A percentile compares a stretch with the other conserved stretches of the same genome.
Conservation (phyloP, 2,329 filamentous ascomycete species). For the Ustilaginoidea virens region DNA sequence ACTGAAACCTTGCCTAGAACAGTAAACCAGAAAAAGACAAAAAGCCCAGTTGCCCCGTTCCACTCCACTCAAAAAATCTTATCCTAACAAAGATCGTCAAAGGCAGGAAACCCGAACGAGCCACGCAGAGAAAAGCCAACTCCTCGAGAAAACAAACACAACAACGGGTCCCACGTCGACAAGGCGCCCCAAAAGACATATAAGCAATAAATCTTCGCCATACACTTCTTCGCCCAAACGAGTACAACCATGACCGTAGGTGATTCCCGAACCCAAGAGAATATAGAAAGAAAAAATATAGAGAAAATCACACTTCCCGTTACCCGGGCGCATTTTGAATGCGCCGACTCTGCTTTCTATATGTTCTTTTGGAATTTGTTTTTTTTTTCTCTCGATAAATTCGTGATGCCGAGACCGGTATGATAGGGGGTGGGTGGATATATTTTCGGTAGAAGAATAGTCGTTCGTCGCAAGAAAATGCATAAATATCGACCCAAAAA, state of each 20-base stretch:
- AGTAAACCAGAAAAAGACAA: neutral
- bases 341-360: constrained; percentile 25
- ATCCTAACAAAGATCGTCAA: neutral
- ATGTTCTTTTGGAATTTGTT: constrained; percentile 28
- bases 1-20: neutral
- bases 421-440: constrained; percentile 7
- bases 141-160: constrained; percentile 9
- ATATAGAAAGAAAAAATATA: neutral
- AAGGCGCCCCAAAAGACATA: constrained; percentile 12
- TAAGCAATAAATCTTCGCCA: constrained; percentile 18
- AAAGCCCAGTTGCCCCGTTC: neutral
- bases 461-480: constrained; percentile 1
- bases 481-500: constrained; percentile 1
- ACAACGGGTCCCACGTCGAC: too few relatives aligned
- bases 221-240: constrained; percentile 14
- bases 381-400: constrained; percentile 25
- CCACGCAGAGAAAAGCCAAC: constrained; percentile 5
- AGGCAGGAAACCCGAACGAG: neutral
- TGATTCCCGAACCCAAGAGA: constrained; percentile 17
- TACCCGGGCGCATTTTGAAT: constrained; percentile 11
- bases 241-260: constrained; percentile 19
- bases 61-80: neutral
- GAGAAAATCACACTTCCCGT: constrained; percentile 16
- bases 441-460: too few relatives aligned
- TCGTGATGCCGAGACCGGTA: constrained; percentile 25